Percentiles rank a stretch among this genome's conserved stretches.
phyloP scores from a whole-genome alignment of 129 eudicot species.

The Silybum marianum region DNA sequence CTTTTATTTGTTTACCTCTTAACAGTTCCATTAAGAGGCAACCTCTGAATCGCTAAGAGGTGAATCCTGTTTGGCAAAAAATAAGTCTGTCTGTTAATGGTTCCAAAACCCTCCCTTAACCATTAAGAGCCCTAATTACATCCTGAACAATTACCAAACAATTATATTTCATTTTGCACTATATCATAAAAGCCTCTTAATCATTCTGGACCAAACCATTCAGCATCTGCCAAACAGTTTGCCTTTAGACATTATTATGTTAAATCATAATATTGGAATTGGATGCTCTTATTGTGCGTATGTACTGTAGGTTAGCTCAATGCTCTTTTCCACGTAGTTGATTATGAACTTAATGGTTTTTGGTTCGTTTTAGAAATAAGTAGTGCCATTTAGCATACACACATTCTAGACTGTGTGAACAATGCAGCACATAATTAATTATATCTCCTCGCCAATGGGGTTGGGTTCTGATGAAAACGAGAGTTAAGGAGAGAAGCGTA shows the following conservation, averaged over 20 bases:
- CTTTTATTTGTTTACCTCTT: neutral
- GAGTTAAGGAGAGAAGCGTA: too few species aligned
- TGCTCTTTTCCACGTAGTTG: slow-evolving; percentile 16
- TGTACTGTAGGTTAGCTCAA: slow-evolving; percentile 6
- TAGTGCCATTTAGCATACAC: neutral
- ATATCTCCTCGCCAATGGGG: neutral
- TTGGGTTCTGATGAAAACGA: too few species aligned
- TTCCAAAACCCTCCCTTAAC: too few species aligned
- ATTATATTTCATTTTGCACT: too few species aligned
- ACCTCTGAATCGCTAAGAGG: too few species aligned
- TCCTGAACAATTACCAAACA: too few species aligned
- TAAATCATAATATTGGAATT: slow-evolving; percentile 2
- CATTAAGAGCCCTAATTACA: too few species aligned
- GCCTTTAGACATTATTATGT: neutral
- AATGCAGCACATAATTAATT: neutral
- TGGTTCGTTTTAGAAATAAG: neutral
- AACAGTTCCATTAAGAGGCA: too few species aligned
- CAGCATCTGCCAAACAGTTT: neutral
- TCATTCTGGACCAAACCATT: too few species aligned
- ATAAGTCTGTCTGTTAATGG: too few species aligned
- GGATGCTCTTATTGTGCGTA: slow-evolving; percentile 1
- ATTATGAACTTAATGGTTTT: neutral
- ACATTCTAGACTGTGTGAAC: neutral
- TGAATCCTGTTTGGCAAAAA: too few species aligned
- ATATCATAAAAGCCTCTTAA: too few species aligned